phyloP scores from a whole-genome alignment of 306 rosid genomes.

The Fragaria nilgerrensis region DNA sequence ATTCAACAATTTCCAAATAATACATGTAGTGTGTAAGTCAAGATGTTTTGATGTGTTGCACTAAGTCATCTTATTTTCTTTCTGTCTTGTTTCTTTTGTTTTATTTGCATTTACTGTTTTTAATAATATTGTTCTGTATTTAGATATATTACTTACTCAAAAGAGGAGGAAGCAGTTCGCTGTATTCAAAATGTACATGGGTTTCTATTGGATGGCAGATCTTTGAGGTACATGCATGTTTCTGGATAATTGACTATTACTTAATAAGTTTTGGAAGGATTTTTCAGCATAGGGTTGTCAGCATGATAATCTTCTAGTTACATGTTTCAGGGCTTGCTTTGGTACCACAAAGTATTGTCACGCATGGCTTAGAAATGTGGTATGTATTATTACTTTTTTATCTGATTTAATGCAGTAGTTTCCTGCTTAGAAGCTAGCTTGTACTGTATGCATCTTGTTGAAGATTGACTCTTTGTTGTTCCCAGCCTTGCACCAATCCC shows the following conservation, averaged over 20 bases:
- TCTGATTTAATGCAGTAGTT: background rate
- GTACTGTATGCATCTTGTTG: slow-evolving; percentile 19
- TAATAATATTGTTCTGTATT: background rate
- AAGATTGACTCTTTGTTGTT: slow-evolving; percentile 13
- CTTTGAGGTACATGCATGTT: slow-evolving; percentile 56
- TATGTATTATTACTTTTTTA: slow-evolving; percentile 36
- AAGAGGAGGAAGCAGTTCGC: slow-evolving; percentile 94
- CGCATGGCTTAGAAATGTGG: slow-evolving; percentile 98
- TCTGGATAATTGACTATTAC: background rate
- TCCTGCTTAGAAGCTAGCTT: background rate
- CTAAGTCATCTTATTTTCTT: background rate
- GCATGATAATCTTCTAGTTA: background rate
- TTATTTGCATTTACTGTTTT: background rate
- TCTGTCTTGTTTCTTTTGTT: background rate
- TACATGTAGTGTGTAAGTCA: slow-evolving; percentile 98
- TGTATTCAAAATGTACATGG: slow-evolving; percentile 99
- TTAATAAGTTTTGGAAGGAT: background rate
- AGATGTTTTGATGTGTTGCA: background rate
- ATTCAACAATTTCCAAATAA: slow-evolving; percentile 95
- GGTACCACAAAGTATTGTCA: slow-evolving; percentile 99
- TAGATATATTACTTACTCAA: slow-evolving; percentile 97
- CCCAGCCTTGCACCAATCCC: slow-evolving; percentile 96
- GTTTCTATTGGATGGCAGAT: slow-evolving; percentile 88
- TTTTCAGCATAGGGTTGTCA: background rate
- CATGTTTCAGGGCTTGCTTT: slow-evolving; percentile 82